phyloP scores from a whole-genome alignment of 352 stramenopile genomes.

The Phytophthora brassicae region DNA sequence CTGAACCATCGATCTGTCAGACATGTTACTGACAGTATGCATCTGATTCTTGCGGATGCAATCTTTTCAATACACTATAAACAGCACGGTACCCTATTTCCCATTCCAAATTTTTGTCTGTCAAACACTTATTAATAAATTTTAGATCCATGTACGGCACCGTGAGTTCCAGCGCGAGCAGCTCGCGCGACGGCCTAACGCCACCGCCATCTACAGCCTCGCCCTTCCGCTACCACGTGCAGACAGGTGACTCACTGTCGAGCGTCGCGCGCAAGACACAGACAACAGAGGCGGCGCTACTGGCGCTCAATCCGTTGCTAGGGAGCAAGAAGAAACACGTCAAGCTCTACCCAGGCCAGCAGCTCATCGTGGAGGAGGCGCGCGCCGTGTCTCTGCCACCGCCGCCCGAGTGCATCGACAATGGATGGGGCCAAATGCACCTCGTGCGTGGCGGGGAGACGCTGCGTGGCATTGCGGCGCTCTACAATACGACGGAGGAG shows the following conservation, averaged over 20 bases:
- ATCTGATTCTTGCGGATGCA: conserved; percentile 4
- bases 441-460: conserved; percentile 70
- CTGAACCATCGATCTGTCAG: not conserved
- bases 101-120: conserved; percentile 14
- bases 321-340: conserved; percentile 43
- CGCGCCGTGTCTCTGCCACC: conserved; percentile 68
- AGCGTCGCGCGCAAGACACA: conserved; percentile 65
- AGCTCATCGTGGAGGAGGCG: conserved; percentile 76
- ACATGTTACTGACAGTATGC: not conserved
- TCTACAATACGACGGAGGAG: conserved; percentile 85
- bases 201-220: conserved; percentile 43
- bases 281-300: conserved; percentile 55
- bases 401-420: conserved; percentile 77
- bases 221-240: conserved; percentile 75
- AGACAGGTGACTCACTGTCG: conserved; percentile 61
- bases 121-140: conserved; percentile 18
- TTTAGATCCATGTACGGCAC: conserved; percentile 51
- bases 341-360: conserved; percentile 72
- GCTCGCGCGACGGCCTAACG: conserved; percentile 25
- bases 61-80: conserved; percentile 4
- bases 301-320: conserved; percentile 73
- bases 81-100: conserved; percentile 1
- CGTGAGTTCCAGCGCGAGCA: conserved; percentile 34
- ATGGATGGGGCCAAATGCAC: conserved; percentile 86
- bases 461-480: conserved; percentile 60